A percentile compares a stretch with the other conserved stretches of the same genome.
These are phyloP conservation scores for Cornus florida DNA, from an alignment of 148 eudicot species.

Conservation along the genomic window DNA sequence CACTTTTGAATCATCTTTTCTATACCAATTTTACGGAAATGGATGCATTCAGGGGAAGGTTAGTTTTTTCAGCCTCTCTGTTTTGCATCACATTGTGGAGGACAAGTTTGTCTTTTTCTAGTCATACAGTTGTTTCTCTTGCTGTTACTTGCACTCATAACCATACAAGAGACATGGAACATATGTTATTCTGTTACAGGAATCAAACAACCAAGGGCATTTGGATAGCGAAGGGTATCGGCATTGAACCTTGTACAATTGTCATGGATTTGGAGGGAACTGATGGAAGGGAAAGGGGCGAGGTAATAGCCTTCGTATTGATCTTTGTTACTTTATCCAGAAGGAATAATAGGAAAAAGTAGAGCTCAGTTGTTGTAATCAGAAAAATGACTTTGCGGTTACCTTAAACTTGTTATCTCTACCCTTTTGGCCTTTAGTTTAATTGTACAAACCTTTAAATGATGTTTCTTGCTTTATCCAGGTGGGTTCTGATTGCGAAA, in stretches of 20 bases:
- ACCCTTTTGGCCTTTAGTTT: no score
- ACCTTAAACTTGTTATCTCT: no score
- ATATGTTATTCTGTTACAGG: slow-evolving; percentile 18
- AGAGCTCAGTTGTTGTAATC: no score
- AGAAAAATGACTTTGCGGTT: no score
- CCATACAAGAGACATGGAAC: neutral
- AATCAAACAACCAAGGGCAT: slow-evolving; percentile 47
- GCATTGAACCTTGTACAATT: slow-evolving; percentile 46
- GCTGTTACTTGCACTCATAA: neutral
- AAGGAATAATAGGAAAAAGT: neutral
- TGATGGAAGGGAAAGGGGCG: slow-evolving; percentile 61
- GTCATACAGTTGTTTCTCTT: slow-evolving; percentile 1
- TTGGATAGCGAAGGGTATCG: slow-evolving; percentile 51
- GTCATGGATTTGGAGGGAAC: slow-evolving; percentile 63
- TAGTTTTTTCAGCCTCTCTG: neutral
- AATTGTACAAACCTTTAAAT: no score
- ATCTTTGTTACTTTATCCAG: slow-evolving; percentile 1
- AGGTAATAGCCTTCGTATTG: slow-evolving; percentile 27
- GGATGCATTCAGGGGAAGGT: slow-evolving; percentile 63
- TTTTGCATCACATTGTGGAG: neutral
- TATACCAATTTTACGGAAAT: slow-evolving; percentile 49
- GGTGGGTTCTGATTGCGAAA: no score
- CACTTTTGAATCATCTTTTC: slow-evolving; percentile 48
- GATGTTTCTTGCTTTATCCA: no score
- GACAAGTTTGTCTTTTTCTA: neutral